Percentiles rank a stretch among this genome's conserved stretches.
Evolutionary conservation across 768 basidiomycete genomes (phyloP).

Genomic region (Fibroporia radiculosa): DNA sequence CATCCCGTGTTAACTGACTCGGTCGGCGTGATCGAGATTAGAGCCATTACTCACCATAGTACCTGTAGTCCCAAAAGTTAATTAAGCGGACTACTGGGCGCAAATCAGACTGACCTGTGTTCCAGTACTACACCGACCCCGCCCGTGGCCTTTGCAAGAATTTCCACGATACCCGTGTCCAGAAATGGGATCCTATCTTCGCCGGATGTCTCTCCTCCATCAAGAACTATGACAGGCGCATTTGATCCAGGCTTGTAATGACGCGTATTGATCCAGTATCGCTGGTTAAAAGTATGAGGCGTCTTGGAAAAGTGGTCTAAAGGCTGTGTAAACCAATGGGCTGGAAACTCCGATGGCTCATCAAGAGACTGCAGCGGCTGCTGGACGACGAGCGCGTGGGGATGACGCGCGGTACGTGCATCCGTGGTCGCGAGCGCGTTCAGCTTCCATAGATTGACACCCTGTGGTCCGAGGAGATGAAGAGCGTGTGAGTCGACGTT

Average conservation of each 20-base stretch:
- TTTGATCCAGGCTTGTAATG: conserved; percentile 66
- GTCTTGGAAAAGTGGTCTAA: conserved; percentile 69
- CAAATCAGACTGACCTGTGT: conserved; percentile 58
- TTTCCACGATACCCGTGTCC: conserved; percentile 66
- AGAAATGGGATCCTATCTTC: conserved; percentile 46
- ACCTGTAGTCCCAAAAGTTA: background rate
- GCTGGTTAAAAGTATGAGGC: conserved; percentile 66
- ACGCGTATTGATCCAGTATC: conserved; percentile 87
- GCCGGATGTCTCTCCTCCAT: conserved; percentile 91
- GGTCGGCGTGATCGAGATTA: too few species aligned
- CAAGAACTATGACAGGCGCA: conserved; percentile 84
- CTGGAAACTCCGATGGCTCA: conserved; percentile 34
- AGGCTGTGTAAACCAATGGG: conserved; percentile 75
- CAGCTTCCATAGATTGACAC: conserved; percentile 59
- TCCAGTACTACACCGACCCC: conserved; percentile 89
- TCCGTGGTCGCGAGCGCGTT: conserved; percentile 1
- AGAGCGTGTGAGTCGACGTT: conserved; percentile 1
- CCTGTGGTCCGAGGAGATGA: conserved; percentile 41
- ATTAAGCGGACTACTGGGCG: background rate
- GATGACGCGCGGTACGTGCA: conserved; percentile 17
- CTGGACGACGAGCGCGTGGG: conserved; percentile 19
- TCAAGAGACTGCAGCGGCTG: conserved; percentile 7
- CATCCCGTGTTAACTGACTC: background rate
- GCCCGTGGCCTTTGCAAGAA: conserved; percentile 75
- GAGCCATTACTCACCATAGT: conserved; percentile 7